A percentile compares a stretch with the other conserved stretches of the same genome.
Evolutionary conservation across 805 yeast species (phyloP).

Genomic region (Suhomyces kilbournensis): DNA sequence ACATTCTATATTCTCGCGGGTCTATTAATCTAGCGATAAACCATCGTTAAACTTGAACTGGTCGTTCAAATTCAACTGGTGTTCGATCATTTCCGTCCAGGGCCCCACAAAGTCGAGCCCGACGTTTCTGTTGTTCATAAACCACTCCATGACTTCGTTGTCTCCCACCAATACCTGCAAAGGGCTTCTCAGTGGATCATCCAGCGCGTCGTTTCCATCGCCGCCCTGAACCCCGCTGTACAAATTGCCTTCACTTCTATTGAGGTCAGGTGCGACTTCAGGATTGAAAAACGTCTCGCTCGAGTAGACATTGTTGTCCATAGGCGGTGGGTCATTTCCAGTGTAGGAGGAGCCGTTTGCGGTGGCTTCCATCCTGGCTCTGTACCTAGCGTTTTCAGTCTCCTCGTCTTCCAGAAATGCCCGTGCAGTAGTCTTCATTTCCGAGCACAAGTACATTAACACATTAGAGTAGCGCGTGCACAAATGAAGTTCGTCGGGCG

Average conservation of each 20-base stretch:
- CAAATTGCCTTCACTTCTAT: not conserved
- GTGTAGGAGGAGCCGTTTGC: not conserved
- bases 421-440: slow-evolving; percentile 54
- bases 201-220: not conserved
- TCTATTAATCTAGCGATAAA: slow-evolving; percentile 1
- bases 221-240: not conserved
- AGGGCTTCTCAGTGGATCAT: not conserved
- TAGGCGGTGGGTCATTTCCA: not conserved
- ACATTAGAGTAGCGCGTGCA: slow-evolving; percentile 78
- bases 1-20: no score
- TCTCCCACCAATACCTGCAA: slow-evolving; percentile 29
- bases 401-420: slow-evolving; percentile 11
- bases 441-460: slow-evolving; percentile 70
- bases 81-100: slow-evolving; percentile 78
- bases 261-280: not conserved
- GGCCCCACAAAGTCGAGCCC: slow-evolving; percentile 58
- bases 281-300: not conserved
- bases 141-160: slow-evolving; percentile 45
- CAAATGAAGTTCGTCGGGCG: slow-evolving; percentile 86
- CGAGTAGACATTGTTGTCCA: not conserved
- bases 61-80: slow-evolving; percentile 46
- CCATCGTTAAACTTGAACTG: slow-evolving; percentile 29
- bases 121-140: slow-evolving; percentile 35
- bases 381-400: slow-evolving; percentile 7
- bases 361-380: not conserved